Base-by-base conservation (phyloP, 2,329 filamentous ascomycete species). In the Colletotrichum navitas region DNA sequence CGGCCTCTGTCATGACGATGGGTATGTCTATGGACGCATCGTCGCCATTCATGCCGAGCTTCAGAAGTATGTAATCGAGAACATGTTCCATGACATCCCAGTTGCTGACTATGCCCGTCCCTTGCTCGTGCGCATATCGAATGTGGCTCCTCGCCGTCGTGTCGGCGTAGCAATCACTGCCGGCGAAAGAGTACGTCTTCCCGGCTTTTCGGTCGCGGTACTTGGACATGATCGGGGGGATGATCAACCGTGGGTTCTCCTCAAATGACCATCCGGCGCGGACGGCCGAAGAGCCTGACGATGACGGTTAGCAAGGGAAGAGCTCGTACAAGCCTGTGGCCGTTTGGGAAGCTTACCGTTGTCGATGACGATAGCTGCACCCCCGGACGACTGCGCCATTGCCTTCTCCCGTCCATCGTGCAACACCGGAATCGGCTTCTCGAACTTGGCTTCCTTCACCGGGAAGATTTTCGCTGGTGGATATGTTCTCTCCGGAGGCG, bases 71-170 rank as follows among this genome's bases (percentile, higher is more conserved):
- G 81, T 98, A 98, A 83, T 99, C 96, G 58, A 99, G 83, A 6
- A 98, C 87, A 70, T 95, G 94, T 81, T 99, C 96, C 90, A 97
- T 94, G 43, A 94, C 95, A 81, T 99, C 96, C 94, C 97, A 99
- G 80, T 98, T 98, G 81, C 94, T 95, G 72, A 98, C 90, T 59
- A 99, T 92, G 74, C 95, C 95, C 55, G 92, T 95, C 32, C 95
- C 95, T 2, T 92, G 89, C 80, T 99, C 96, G 77, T 98, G 98
- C 1, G 95, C 92, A 80, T 94, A 93, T 79, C 95, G 92, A 71
- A 97, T 92, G 80, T 98, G 96, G 14, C 94, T 94, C 68, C 94
- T 89, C 29, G 96, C 94, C 1, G 94, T 97, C 34, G 95, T 96
- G 82, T 99, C 96, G 74, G 95, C 92, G 78, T 96, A 98, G 78